Percentiles rank a stretch among this genome's conserved stretches.
Evolutionary conservation across 495 filamentous ascomycete species (phyloP).

Genomic region (Filosporella fistucella): DNA sequence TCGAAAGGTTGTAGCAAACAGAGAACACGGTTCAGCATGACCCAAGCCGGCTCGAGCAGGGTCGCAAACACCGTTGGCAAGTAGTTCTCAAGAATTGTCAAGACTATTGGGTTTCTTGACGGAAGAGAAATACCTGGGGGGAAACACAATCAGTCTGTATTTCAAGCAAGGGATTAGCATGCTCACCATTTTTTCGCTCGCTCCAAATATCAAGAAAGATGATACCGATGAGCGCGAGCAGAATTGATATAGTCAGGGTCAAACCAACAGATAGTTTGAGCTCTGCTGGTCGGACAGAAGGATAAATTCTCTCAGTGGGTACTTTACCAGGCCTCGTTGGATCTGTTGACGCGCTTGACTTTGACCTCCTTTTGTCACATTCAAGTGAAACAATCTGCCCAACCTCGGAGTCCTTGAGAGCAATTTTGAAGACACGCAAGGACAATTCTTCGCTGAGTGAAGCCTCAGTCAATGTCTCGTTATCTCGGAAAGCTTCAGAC

Average conservation of each 20-base stretch:
- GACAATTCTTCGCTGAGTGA: too few species aligned
- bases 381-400: too few species aligned
- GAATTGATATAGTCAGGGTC: not conserved
- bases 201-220: constrained; percentile 1
- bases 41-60: constrained; percentile 39
- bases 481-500: too few species aligned
- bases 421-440: too few species aligned
- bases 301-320: not conserved
- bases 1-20: constrained; percentile 42
- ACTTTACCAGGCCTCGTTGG: too few species aligned
- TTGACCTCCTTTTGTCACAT: too few species aligned
- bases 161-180: not conserved
- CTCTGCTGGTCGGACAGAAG: not conserved
- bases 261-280: not conserved
- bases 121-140: constrained; percentile 33
- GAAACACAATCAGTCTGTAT: not conserved
- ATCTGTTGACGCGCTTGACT: too few species aligned
- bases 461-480: too few species aligned
- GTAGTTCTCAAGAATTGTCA: constrained; percentile 38
- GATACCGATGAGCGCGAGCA: not conserved
- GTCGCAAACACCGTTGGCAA: constrained; percentile 40
- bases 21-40: constrained; percentile 36
- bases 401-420: too few species aligned
- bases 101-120: constrained; percentile 28
- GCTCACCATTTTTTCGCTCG: not conserved